phyloP scores from a whole-genome alignment of 306 rosid species.

The Begonia masoniana region DNA sequence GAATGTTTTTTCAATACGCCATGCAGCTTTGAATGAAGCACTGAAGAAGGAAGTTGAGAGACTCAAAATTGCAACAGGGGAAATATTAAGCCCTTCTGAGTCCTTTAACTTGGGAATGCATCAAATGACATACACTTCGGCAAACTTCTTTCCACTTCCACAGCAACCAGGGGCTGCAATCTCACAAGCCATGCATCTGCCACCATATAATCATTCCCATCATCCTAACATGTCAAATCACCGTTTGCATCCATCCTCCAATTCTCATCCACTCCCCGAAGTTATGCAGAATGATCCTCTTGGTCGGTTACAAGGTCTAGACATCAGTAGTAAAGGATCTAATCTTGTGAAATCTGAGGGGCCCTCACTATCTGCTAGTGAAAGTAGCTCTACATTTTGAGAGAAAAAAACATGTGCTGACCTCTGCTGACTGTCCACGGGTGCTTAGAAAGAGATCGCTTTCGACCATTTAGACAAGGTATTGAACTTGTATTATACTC shows the following conservation, averaged over 20 bases:
- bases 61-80: constrained; percentile 87
- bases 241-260: constrained; percentile 44
- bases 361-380: constrained; percentile 84
- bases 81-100: constrained; percentile 56
- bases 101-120: constrained; percentile 81
- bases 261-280: constrained; percentile 52
- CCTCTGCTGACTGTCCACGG: constrained; percentile 30
- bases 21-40: constrained; percentile 78
- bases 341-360: constrained; percentile 56
- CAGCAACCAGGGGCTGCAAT: constrained; percentile 42
- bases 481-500: constrained; percentile 12
- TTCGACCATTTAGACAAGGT: constrained; percentile 48
- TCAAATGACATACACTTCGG: constrained; percentile 46
- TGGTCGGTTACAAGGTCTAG: constrained; percentile 87
- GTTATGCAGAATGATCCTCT: constrained; percentile 71
- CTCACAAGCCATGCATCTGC: constrained; percentile 52
- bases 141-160: constrained; percentile 52
- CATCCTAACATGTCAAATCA: constrained; percentile 28
- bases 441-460: constrained; percentile 17
- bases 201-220: constrained; percentile 31
- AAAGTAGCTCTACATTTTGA: constrained; percentile 79
- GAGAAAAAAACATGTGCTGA: constrained; percentile 14
- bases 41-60: constrained; percentile 94
- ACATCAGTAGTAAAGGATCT: constrained; percentile 59
- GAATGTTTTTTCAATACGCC: neutral